phyloP scores from a whole-genome alignment of 2,329 filamentous ascomycete species.

The Penicillium sp. region DNA sequence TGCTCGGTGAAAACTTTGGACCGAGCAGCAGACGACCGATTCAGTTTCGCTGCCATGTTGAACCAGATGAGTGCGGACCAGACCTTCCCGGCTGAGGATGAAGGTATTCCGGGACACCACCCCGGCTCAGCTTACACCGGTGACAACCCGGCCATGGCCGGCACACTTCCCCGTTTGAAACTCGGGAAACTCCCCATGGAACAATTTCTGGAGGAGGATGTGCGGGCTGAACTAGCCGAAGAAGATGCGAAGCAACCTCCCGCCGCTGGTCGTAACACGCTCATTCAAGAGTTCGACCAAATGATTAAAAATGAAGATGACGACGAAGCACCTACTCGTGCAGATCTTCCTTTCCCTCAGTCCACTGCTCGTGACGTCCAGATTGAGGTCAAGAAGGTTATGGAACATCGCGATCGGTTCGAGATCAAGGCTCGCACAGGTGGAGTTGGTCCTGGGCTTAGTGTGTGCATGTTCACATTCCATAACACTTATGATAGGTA shows the following conservation, averaged over 20 bases:
- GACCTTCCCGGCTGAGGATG: constrained; percentile 63
- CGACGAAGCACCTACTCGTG: constrained; percentile 73
- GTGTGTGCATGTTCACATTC: constrained; percentile 96
- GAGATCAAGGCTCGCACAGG: constrained; percentile 80
- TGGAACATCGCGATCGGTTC: constrained; percentile 89
- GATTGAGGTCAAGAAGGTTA: constrained; percentile 90
- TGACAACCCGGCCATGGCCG: constrained; percentile 55
- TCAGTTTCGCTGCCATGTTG: constrained; percentile 60
- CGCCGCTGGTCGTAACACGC: constrained; percentile 63
- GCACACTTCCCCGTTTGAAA: constrained; percentile 62
- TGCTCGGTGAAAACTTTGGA: constrained; percentile 60
- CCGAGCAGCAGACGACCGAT: constrained; percentile 56
- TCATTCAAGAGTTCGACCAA: constrained; percentile 84
- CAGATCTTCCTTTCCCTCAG: constrained; percentile 80
- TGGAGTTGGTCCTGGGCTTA: constrained; percentile 77
- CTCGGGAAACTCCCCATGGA: constrained; percentile 85
- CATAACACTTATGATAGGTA: constrained; percentile 93
- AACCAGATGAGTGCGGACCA: constrained; percentile 54
- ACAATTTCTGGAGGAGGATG: constrained; percentile 73
- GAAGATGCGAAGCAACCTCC: constrained; percentile 78
- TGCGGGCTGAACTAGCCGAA: constrained; percentile 81
- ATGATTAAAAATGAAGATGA: constrained; percentile 87
- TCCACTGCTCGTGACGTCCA: constrained; percentile 86
- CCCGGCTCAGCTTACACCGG: constrained; percentile 62
- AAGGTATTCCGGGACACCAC: constrained; percentile 67